A percentile compares a stretch with the other conserved stretches of the same genome.
Conservation (phyloP, 352 stramenopile genomes). For the Globisporangium splendens region DNA sequence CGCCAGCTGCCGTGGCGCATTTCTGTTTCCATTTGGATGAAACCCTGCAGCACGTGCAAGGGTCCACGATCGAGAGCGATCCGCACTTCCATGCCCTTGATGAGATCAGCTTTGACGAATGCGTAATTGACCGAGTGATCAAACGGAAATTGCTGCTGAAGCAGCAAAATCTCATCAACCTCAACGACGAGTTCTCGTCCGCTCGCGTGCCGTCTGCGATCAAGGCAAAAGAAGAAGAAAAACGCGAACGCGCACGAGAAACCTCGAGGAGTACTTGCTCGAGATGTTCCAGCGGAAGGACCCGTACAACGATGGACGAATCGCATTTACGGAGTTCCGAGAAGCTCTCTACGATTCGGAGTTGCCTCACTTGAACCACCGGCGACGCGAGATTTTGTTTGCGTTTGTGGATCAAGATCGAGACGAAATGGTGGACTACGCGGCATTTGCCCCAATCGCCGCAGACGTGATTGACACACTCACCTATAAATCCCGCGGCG, state of each 20-base stretch:
- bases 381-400: slow-evolving; percentile 48
- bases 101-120: slow-evolving; percentile 47
- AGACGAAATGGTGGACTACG: slow-evolving; percentile 60
- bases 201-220: slow-evolving; percentile 47
- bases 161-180: slow-evolving; percentile 31
- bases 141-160: slow-evolving; percentile 53
- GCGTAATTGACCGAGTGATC: slow-evolving; percentile 49
- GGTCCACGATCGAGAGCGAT: slow-evolving; percentile 65
- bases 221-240: slow-evolving; percentile 26
- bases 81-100: slow-evolving; percentile 50
- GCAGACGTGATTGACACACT: slow-evolving; percentile 55
- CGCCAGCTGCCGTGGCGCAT: slow-evolving; percentile 44
- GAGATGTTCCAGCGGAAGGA: slow-evolving; percentile 61
- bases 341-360: slow-evolving; percentile 39
- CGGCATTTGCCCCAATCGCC: slow-evolving; percentile 36
- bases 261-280: slow-evolving; percentile 50
- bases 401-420: slow-evolving; percentile 49
- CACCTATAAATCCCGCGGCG: neutral
- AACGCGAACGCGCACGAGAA: slow-evolving; percentile 38
- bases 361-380: slow-evolving; percentile 17
- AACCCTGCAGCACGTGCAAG: slow-evolving; percentile 32
- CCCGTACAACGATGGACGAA: slow-evolving; percentile 59
- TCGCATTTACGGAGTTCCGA: slow-evolving; percentile 40
- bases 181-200: slow-evolving; percentile 64
- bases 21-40: slow-evolving; percentile 55